Conservation (phyloP, 768 basidiomycete species). For the Auricularia heimuer region DNA sequence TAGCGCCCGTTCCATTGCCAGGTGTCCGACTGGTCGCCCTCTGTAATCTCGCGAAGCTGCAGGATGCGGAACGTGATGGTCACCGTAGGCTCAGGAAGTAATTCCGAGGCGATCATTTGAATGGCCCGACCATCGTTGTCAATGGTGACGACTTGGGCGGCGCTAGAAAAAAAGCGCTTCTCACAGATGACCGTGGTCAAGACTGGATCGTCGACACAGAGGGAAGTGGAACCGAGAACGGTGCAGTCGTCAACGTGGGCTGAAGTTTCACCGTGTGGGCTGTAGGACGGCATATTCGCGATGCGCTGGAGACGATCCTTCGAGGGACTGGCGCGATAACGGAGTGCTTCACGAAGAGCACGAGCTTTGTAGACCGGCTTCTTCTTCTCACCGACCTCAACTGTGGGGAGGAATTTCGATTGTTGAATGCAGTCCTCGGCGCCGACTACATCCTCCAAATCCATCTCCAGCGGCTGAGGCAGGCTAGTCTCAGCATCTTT, state of each 20-base stretch:
- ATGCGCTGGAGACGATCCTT: background rate
- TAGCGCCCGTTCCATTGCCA: background rate
- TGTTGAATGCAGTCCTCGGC: background rate
- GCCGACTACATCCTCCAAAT: background rate
- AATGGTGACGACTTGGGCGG: background rate
- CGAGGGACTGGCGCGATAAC: background rate
- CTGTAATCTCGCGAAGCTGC: background rate
- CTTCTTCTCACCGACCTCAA: background rate
- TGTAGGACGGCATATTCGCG: background rate
- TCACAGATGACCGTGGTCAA: background rate
- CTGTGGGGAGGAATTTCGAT: background rate
- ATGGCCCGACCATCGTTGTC: background rate
- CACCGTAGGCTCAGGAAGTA: background rate
- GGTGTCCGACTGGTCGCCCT: background rate
- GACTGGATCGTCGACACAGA: background rate
- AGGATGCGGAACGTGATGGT: background rate
- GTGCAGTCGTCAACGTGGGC: background rate
- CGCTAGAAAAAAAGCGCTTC: background rate
- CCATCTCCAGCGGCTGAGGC: background rate
- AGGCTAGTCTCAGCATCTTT: background rate
- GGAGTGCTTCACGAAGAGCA: background rate
- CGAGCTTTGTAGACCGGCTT: background rate
- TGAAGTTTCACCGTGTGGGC: background rate
- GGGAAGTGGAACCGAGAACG: background rate
- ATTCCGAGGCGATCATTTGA: background rate